These are phyloP conservation scores for Alternaria sp. DNA, from an alignment of 2,329 filamentous ascomycete species.

Conservation along the genomic window DNA sequence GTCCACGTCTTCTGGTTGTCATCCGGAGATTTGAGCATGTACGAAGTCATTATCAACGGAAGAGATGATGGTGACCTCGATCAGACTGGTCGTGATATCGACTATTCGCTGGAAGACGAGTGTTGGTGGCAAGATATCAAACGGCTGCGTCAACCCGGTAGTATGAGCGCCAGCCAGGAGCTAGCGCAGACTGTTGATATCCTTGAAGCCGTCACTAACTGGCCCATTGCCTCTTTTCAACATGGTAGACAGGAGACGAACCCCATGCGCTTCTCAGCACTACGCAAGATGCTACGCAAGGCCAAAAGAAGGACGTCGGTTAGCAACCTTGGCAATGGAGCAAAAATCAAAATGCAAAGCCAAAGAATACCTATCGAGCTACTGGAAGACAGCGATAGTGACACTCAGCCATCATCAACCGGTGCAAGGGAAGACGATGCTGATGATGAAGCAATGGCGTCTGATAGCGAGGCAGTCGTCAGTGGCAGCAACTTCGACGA, in stretches of 20 bases:
- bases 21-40: conserved; percentile 73
- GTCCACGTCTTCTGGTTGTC: conserved; percentile 83
- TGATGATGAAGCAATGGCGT: conserved; percentile 42
- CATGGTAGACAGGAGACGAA: conserved; percentile 57
- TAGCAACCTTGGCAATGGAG: conserved; percentile 60
- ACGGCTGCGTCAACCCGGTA: conserved; percentile 52
- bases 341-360: conserved; percentile 78
- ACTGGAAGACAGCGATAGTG: conserved; percentile 51
- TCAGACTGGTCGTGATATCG: conserved; percentile 67
- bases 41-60: conserved; percentile 80
- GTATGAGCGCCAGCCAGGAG: conserved; percentile 54
- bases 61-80: conserved; percentile 59
- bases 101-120: conserved; percentile 72
- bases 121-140: conserved; percentile 85
- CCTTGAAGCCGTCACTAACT: conserved; percentile 55
- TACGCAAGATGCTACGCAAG: conserved; percentile 69
- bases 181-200: conserved; percentile 57
- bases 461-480: conserved; percentile 42
- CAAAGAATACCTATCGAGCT: conserved; percentile 73
- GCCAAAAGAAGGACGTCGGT: conserved; percentile 63
- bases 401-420: conserved; percentile 34
- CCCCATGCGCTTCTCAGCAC: conserved; percentile 63
- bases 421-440: conserved; percentile 23
- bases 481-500: conserved; percentile 47
- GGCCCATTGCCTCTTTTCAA: conserved; percentile 64